These are phyloP conservation scores for Zymoseptoria crescenta DNA, from an alignment of 2,329 filamentous ascomycete genomes.

Conservation along the genomic window DNA sequence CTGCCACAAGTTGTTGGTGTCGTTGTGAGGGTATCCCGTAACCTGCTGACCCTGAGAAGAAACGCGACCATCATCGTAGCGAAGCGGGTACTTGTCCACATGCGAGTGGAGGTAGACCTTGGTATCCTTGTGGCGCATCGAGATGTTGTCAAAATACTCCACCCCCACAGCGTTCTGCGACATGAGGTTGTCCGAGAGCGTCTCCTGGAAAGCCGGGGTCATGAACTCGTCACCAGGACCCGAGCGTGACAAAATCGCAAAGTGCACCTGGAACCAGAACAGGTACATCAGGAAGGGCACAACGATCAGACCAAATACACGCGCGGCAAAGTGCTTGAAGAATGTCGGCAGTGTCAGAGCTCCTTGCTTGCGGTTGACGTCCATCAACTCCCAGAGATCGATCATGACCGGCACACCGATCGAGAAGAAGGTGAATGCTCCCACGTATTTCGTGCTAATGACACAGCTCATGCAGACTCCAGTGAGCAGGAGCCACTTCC, in stretches of 20 bases:
- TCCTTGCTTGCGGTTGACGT: conserved; percentile 77
- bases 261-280: conserved; percentile 99
- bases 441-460: conserved; percentile 97
- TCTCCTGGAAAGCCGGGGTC: conserved; percentile 97
- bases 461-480: conserved; percentile 93
- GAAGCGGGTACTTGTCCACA: conserved; percentile 75
- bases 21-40: conserved; percentile 94
- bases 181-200: conserved; percentile 90
- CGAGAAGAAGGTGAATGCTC: conserved; percentile 91
- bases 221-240: conserved; percentile 98
- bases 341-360: conserved; percentile 73
- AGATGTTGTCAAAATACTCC: conserved; percentile 82
- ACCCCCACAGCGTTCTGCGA: conserved; percentile 76
- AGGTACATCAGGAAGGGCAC: conserved; percentile 96
- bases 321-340: conserved; percentile 80
- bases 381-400: conserved; percentile 88
- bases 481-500: conserved; percentile 97
- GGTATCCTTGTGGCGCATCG: conserved; percentile 92
- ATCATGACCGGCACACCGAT: conserved; percentile 90
- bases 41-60: conserved; percentile 96
- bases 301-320: conserved; percentile 76
- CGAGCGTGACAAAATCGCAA: conserved; percentile 76
- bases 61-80: conserved; percentile 94
- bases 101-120: conserved; percentile 95
- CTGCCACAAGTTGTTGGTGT: conserved; percentile 98